Base-by-base conservation (phyloP, 192 early-diverging fungal genomes). In the Podila epicladia region DNA sequence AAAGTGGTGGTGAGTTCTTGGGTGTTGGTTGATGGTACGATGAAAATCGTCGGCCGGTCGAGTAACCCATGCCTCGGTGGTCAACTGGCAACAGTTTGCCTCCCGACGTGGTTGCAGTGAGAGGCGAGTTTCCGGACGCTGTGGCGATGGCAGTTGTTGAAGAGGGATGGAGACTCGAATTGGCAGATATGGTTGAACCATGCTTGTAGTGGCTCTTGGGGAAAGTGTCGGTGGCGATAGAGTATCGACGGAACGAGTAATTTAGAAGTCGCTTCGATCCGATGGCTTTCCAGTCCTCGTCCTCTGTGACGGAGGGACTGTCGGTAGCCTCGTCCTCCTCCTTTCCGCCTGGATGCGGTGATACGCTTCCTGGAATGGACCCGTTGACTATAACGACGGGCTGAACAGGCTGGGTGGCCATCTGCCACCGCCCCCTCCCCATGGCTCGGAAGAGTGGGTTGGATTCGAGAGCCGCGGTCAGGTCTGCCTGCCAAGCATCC, bases 391-490 rank as follows among this genome's bases (percentile, higher is more conserved):
- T 49, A 17, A 73, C 45, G 33, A 65, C 62, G 3, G 77, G 77
- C n/a, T 69, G 71, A 2, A 35, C 15, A n/a, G 77, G 53, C 26
- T 84, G 76, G 6, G 75, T 71, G 19, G 73, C 73, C 75, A 84
- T 77, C 58, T 79, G 73, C 83, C 83, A 84, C 35, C 83, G 67
- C 24, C 83, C 83, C 58, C 83, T 71, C 12, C 83, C 83, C 83
- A 84, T 84, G 17, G 72, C 69, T 51, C 67, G 68, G 35, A 84
- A 84, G 11, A 74, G 63, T 15, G 83, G 76, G 58, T 84, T 84
- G 3, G 83, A 84, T 50, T 84, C 83, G 12, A 84, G 65, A 12
- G 75, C 83, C 4, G 67, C 67, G 33, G 75, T 68, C 53, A 84
- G 32, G 29, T 82, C 83, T 2, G 68, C 67, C 59, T 84, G 75